Conservation (phyloP, 2,329 filamentous ascomycete species). For the Pseudomassariella vexata region DNA sequence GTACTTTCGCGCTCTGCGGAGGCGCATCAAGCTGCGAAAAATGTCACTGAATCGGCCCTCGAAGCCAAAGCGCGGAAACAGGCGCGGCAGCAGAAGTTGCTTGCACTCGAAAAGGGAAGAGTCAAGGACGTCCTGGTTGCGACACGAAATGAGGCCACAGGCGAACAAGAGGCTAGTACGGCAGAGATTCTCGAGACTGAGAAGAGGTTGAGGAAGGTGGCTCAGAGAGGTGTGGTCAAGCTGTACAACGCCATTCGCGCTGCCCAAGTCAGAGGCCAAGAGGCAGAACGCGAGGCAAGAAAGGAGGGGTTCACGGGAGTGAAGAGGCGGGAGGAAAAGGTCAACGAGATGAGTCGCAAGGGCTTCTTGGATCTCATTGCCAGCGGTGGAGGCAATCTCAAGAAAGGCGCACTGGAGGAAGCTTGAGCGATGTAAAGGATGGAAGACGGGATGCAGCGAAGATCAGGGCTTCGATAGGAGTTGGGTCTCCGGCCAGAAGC, state of each 20-base stretch:
- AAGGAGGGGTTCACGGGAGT: constrained; percentile 74
- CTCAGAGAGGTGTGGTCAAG: constrained; percentile 89
- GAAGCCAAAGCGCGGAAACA: constrained; percentile 77
- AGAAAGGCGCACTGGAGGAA: constrained; percentile 54
- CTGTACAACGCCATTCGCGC: constrained; percentile 93
- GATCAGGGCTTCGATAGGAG: too few relatives aligned
- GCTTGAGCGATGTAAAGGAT: constrained; percentile 30
- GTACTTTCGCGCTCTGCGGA: constrained; percentile 80
- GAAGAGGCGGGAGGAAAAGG: constrained; percentile 73
- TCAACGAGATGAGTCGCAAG: constrained; percentile 95
- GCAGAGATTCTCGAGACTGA: constrained; percentile 63
- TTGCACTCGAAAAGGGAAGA: constrained; percentile 77
- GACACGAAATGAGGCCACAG: constrained; percentile 47
- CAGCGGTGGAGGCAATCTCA: constrained; percentile 52
- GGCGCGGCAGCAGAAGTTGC: constrained; percentile 72
- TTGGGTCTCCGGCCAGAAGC: too few relatives aligned
- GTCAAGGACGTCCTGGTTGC: constrained; percentile 77
- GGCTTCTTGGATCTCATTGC: constrained; percentile 90
- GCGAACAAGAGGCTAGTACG: constrained; percentile 38
- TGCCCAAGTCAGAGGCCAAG: constrained; percentile 81
- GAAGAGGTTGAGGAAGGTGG: constrained; percentile 75
- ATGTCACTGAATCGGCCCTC: constrained; percentile 68
- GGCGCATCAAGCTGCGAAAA: constrained; percentile 66
- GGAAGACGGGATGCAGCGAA: too few relatives aligned
- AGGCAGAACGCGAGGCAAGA: constrained; percentile 65